Evolutionary conservation across 2,329 filamentous ascomycete genomes (phyloP).

Genomic region (Venturia nashicola): DNA sequence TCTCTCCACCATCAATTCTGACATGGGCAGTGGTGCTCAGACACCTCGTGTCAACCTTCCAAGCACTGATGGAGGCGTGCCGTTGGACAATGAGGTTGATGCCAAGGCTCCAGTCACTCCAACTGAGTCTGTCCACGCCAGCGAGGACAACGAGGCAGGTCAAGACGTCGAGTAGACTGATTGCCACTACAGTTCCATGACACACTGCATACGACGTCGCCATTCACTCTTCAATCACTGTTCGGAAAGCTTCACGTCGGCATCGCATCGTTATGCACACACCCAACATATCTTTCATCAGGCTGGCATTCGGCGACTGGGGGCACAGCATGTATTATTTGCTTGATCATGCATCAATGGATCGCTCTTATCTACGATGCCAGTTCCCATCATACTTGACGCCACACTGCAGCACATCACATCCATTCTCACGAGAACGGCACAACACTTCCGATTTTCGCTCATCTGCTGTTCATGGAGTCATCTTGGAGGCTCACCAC

Average conservation of each 20-base stretch:
- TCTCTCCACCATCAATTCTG: conserved; percentile 8
- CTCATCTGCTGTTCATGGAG: neutral
- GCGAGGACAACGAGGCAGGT: neutral
- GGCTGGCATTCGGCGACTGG: conserved; percentile 4
- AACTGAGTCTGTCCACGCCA: conserved; percentile 6
- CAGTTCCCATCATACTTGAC: conserved; percentile 1
- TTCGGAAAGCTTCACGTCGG: neutral
- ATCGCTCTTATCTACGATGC: conserved; percentile 1
- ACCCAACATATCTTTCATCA: conserved; percentile 1
- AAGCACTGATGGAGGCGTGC: conserved; percentile 5
- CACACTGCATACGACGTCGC: neutral
- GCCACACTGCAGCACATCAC: neutral
- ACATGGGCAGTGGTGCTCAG: conserved; percentile 2
- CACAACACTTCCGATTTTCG: neutral
- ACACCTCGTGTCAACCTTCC: conserved; percentile 8
- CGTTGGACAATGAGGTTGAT: conserved; percentile 6
- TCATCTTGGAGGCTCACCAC: neutral
- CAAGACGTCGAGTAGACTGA: neutral
- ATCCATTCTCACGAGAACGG: neutral
- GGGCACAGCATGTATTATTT: conserved; percentile 5
- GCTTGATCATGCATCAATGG: conserved; percentile 3
- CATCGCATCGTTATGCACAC: conserved; percentile 4
- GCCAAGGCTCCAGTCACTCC: conserved; percentile 9
- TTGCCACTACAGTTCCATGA: neutral
- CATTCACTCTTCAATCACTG: neutral